A percentile compares a stretch with the other conserved stretches of the same genome.
phyloP scores from a whole-genome alignment of 768 basidiomycete species.

The Boletellus ananiceps region DNA sequence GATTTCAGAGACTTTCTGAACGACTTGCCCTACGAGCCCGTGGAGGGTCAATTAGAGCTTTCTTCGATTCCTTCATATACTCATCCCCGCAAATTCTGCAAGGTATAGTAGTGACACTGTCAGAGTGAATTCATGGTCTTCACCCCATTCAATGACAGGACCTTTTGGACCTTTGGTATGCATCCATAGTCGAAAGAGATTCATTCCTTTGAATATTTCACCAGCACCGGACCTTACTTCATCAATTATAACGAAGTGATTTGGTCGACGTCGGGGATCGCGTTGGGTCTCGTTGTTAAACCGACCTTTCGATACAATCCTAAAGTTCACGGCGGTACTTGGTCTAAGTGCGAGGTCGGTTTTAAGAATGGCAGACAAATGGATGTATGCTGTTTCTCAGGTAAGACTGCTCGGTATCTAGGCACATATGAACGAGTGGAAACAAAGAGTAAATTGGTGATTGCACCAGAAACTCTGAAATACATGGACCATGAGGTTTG shows the following conservation, averaged over 20 bases:
- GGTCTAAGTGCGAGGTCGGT: conserved; percentile 9
- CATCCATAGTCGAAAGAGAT: neutral
- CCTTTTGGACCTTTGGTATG: conserved; percentile 8
- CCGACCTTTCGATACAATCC: conserved; percentile 27
- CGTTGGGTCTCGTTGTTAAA: conserved; percentile 22
- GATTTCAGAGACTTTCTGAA: conserved; percentile 10
- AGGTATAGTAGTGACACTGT: conserved; percentile 14
- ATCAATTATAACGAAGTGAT: conserved; percentile 16
- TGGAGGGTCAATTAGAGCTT: conserved; percentile 11
- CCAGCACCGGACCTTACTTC: conserved; percentile 12
- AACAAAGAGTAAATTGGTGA: conserved; percentile 6
- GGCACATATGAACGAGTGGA: conserved; percentile 26
- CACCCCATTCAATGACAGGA: conserved; percentile 2
- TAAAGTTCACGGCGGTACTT: conserved; percentile 11
- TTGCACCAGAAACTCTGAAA: conserved; percentile 11
- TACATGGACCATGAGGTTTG: conserved; percentile 10
- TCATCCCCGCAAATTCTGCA: neutral
- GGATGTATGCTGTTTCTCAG: conserved; percentile 16
- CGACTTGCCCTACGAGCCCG: conserved; percentile 6
- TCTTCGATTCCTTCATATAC: conserved; percentile 3
- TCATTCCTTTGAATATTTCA: neutral
- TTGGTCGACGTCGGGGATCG: conserved; percentile 22
- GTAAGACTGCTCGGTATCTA: conserved; percentile 14
- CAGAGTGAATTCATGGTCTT: neutral
- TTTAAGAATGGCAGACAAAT: conserved; percentile 15